Base-by-base conservation (phyloP, 495 filamentous ascomycete genomes). In the Aspergillus ellipticus region DNA sequence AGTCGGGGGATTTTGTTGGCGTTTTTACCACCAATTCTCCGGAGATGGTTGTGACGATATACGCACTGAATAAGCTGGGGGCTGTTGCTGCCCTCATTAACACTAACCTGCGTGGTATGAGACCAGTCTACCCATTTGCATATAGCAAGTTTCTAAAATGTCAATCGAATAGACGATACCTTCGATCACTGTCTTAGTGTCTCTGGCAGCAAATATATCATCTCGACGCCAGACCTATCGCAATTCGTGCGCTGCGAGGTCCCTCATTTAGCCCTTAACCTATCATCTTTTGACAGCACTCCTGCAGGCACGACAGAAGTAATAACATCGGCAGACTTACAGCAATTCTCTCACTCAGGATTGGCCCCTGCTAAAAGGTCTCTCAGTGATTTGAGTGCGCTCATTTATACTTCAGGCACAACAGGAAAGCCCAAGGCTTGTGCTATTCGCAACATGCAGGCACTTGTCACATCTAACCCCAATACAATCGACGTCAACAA, bases 371-470 rank as follows among this genome's bases (percentile, higher is more conserved):
- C 77, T 0, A 80, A 77, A 49, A 62, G 70, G 20, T 66, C 51
- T 0, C 65, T 63, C 3, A 72, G 73, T 4, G 83, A 87, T 53
- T 79, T 89, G 66, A 82, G 79, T 0, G 78, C 85, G 10, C 75
- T 96, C 28, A 90, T 96, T 43, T 96, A 87, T 69, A 96, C 92
- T 6, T 84, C 86, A 31, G 92, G 92, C 4, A 96, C 92, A 3
- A 96, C 92, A 0, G 94, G 94, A 6, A 79, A 96, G 42, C 94
- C 94, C 0, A 98, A 98, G 68, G 84, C 90, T 6, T 95, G 91
- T 11, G 84, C 90, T 17, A 80, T 97, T 6, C 81, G 80, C 35
- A 77, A 90, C 55, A 71, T 76, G 16, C 75, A 89, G 37, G 61
- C 65, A 2, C 42, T 75, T 4, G 80, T 77, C 10, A 74, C 74